Evolutionary conservation across 768 basidiomycete genomes (phyloP), one percentile per base, ranked within the genome.

Genomic region (Rubroboletus satanas): DNA sequence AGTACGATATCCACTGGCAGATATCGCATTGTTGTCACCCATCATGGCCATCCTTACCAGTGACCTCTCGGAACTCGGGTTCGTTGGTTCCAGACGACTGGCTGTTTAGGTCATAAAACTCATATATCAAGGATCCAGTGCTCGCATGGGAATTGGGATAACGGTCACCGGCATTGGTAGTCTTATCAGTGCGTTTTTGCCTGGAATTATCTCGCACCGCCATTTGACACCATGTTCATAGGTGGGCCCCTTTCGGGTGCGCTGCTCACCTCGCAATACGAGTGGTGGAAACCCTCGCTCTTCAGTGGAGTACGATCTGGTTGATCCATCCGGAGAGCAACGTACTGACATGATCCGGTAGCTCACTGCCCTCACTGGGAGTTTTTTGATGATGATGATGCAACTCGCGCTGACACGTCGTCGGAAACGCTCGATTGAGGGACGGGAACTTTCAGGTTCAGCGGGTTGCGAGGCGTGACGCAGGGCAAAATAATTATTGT

Each of bases 191-290:
- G 57, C 29, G 58, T 71, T 63, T 15, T 32, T 6, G 7, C 4
- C 8, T 17, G 26, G 18, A 14, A 32, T 21, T 2, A 45, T 12
- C 26, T 35, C 15, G 15, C 29, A 42, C 11, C 10, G 26, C 43
- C 35, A 4, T 38, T 39, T 26, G 32, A 45, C 17, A 3, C 6
- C 37, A 1, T 7, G 4, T 2, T 28, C 7, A 17, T 49, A 78
- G 83, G 82, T 6, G 77, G 79, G 0, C 84, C 84, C 1, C 73
- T 85, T 38, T 73, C 77, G n/a, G 83, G 84, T 0, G 79, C 79
- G 0, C 64, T 85, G n/a, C 75, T 86, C 5, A 76, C 81, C 0
- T 56, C 72, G 11, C 62, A 73, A 8, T 83, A 78, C 60, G 69
- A 74, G 2, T 86, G 84, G 84, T 83, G 78, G 79, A 72, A 71